Percentiles rank a stretch among this genome's conserved stretches.
These are phyloP conservation scores for Przewalskia tangutica DNA, from an alignment of 257 asterid genomes.

Conservation along the genomic window DNA sequence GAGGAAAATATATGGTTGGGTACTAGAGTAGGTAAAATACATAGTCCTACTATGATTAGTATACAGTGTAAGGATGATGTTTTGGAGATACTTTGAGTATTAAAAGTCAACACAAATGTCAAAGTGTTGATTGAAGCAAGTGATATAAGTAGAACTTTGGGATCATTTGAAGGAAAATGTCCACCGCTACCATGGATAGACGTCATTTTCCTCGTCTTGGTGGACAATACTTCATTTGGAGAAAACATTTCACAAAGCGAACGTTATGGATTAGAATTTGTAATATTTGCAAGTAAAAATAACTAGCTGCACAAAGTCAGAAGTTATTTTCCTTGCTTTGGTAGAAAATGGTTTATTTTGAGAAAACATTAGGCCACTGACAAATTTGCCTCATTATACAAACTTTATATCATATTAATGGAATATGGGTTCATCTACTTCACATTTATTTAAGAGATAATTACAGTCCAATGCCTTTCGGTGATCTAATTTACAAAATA, in stretches of 20 bases:
- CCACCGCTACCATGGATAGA: background rate
- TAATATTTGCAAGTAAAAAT: background rate
- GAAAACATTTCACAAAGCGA: background rate
- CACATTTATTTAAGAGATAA: background rate
- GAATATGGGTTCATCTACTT: background rate
- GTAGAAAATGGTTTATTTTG: background rate
- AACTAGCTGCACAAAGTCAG: background rate
- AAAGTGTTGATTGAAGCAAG: background rate
- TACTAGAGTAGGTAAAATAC: background rate
- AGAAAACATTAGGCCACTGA: background rate
- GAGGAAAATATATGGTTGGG: background rate
- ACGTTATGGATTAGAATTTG: background rate
- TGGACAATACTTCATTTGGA: background rate
- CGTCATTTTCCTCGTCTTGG: background rate
- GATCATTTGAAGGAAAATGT: background rate
- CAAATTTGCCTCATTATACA: background rate
- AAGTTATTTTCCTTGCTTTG: background rate
- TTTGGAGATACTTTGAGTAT: background rate
- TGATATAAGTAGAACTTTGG: background rate
- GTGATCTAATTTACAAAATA: no score
- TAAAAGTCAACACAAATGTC: background rate
- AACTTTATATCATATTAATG: background rate
- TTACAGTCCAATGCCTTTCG: no score
- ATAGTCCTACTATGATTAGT: background rate
- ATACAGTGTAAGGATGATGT: background rate